phyloP scores from a whole-genome alignment of 768 basidiomycete genomes.

The Paxillus ammoniavirescens region DNA sequence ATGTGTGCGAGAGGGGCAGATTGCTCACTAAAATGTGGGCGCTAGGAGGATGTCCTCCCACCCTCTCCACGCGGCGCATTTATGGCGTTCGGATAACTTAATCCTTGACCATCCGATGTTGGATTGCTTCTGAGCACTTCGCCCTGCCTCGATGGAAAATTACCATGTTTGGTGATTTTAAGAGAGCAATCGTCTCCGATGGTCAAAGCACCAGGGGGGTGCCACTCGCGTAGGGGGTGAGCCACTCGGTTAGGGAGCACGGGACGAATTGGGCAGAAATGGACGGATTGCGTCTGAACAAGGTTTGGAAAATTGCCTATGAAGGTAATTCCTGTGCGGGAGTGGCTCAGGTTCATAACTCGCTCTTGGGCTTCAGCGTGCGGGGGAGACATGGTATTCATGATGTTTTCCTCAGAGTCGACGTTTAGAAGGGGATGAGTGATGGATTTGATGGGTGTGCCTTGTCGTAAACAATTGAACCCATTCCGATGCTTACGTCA shows the following conservation, averaged over 20 bases:
- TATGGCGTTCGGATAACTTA: slow-evolving; percentile 15
- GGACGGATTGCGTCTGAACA: slow-evolving; percentile 23
- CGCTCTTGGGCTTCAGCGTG: background rate
- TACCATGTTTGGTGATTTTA: slow-evolving; percentile 18
- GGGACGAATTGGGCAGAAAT: slow-evolving; percentile 7
- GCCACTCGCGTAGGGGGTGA: slow-evolving; percentile 18
- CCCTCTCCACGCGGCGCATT: slow-evolving; percentile 14
- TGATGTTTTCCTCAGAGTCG: background rate
- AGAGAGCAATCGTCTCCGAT: slow-evolving; percentile 17
- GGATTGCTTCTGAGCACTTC: slow-evolving; percentile 27
- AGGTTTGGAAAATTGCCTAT: slow-evolving; percentile 6
- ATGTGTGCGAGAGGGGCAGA: background rate
- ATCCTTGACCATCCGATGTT: slow-evolving; percentile 10
- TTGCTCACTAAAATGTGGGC: background rate
- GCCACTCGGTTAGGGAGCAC: slow-evolving; percentile 24
- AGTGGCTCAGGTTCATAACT: background rate
- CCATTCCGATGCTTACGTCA: slow-evolving; percentile 7
- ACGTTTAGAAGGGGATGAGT: background rate
- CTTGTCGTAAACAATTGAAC: slow-evolving; percentile 6
- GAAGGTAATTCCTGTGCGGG: background rate
- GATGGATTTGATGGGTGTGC: background rate
- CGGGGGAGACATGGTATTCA: background rate
- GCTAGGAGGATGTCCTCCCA: slow-evolving; percentile 1
- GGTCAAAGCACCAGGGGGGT: slow-evolving; percentile 14
- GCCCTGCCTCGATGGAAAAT: slow-evolving; percentile 16